Evolutionary conservation across 306 rosid species (phyloP).

Genomic region (Crotalaria pallida): DNA sequence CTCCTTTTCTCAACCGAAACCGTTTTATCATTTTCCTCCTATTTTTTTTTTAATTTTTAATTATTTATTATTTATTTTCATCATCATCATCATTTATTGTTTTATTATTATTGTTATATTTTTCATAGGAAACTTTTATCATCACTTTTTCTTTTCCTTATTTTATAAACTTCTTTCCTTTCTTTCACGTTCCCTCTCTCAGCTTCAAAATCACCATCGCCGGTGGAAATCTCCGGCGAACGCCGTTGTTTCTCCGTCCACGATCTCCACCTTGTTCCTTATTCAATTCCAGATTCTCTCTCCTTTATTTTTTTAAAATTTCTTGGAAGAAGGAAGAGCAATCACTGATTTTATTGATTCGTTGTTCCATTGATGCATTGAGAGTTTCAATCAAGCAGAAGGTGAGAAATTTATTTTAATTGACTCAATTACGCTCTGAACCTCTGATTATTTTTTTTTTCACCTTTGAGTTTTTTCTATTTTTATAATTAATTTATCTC

Average conservation of each 20-base stretch:
- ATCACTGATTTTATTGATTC: slow-evolving; percentile 1
- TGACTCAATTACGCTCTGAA: not conserved
- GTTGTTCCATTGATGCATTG: slow-evolving; percentile 11
- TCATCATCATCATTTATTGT: too few relatives aligned
- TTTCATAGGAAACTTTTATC: not conserved
- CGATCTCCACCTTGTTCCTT: not conserved
- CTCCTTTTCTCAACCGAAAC: slow-evolving; percentile 44
- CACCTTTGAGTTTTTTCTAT: not conserved
- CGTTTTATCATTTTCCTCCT: slow-evolving; percentile 32
- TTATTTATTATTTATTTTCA: too few relatives aligned
- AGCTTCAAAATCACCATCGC: slow-evolving; percentile 25
- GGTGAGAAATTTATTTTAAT: slow-evolving; percentile 20
- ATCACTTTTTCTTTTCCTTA: not conserved
- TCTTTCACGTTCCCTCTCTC: slow-evolving; percentile 6
- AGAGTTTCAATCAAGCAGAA: slow-evolving; percentile 6
- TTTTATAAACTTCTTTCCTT: slow-evolving; percentile 11
- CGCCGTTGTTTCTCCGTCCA: not conserved
- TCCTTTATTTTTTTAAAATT: not conserved
- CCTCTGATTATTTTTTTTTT: not conserved
- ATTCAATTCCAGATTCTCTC: slow-evolving; percentile 8
- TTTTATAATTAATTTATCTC: not conserved
- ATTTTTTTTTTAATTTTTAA: not conserved
- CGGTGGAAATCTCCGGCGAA: slow-evolving; percentile 29
- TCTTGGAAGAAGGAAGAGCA: not conserved
- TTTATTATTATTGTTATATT: not conserved